Conservation (phyloP, 2,329 filamentous ascomycete genomes). For the Podosphaera leucotricha region DNA sequence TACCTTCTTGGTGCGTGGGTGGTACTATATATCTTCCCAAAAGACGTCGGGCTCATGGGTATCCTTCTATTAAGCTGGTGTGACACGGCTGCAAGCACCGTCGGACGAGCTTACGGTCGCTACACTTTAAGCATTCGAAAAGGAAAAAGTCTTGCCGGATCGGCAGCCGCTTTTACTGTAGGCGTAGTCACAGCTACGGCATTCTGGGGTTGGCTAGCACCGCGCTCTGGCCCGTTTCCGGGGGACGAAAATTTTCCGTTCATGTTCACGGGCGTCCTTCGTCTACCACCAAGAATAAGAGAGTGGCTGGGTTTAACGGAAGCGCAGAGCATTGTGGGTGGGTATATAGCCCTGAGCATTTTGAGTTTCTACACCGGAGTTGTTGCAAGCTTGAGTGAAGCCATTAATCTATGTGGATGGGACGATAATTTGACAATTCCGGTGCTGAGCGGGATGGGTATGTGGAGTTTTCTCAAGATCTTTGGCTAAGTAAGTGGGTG, state of each 20-base stretch:
- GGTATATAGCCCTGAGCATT: conserved; percentile 48
- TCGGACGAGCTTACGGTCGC: conserved; percentile 70
- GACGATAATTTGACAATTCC: conserved; percentile 97
- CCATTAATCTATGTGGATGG: conserved; percentile 77
- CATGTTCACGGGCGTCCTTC: conserved; percentile 58
- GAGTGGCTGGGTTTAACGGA: conserved; percentile 36
- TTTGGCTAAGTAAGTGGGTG: conserved; percentile 30
- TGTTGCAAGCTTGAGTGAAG: conserved; percentile 70
- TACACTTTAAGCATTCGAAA: conserved; percentile 68
- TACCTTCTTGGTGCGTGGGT: conserved; percentile 81
- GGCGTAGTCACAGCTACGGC: conserved; percentile 62
- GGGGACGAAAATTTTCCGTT: conserved; percentile 48
- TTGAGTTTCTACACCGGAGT: conserved; percentile 79
- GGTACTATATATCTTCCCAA: conserved; percentile 69
- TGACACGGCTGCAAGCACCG: conserved; percentile 87
- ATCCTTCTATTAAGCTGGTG: conserved; percentile 91
- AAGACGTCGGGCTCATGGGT: conserved; percentile 76
- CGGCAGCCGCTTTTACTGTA: conserved; percentile 57
- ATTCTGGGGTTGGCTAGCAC: conserved; percentile 77
- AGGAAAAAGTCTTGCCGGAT: conserved; percentile 83
- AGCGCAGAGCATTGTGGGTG: conserved; percentile 37
- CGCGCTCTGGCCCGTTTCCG: conserved; percentile 37
- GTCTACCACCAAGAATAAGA: conserved; percentile 37
- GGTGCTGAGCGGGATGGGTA: conserved; percentile 63
- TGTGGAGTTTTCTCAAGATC: conserved; percentile 77